phyloP scores from a whole-genome alignment of 2,329 filamentous ascomycete genomes.

The Diaporthe aspalathi region DNA sequence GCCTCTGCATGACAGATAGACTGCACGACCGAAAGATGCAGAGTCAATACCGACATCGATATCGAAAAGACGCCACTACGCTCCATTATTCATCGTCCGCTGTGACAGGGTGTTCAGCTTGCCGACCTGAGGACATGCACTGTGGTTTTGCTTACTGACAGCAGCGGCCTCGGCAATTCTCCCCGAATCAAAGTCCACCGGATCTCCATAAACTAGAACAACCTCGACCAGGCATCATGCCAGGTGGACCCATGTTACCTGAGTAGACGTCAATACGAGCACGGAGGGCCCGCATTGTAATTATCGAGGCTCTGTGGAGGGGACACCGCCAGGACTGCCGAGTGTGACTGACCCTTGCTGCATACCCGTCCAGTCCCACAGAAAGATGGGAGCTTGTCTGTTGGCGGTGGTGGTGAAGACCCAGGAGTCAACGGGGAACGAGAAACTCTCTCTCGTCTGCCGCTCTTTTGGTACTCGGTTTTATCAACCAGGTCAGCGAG shows the following conservation, averaged over 20 bases:
- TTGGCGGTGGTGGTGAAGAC: not conserved
- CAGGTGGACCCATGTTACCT: constrained; percentile 14
- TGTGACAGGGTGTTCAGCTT: not conserved
- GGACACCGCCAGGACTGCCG: constrained; percentile 7
- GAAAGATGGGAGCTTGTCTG: constrained; percentile 1
- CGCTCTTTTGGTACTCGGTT: not conserved
- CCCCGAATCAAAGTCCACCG: not conserved
- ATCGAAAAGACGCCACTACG: too few species aligned
- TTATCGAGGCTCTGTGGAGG: constrained; percentile 11
- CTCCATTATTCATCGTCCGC: too few species aligned
- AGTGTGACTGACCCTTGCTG: not conserved
- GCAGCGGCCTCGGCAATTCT: not conserved
- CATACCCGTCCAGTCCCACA: constrained; percentile 18
- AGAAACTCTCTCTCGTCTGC: not conserved
- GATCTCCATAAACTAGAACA: not conserved
- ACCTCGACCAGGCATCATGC: constrained; percentile 14
- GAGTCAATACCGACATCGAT: too few species aligned
- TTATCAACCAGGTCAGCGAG: not conserved
- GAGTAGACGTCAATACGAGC: not conserved
- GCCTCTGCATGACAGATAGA: too few species aligned
- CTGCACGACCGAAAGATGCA: not conserved
- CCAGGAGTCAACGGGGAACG: not conserved
- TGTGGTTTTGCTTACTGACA: not conserved
- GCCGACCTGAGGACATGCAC: not conserved
- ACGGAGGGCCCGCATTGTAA: not conserved